Base-by-base conservation (phyloP, 495 filamentous ascomycete species). In the Rhypophila decipiens region DNA sequence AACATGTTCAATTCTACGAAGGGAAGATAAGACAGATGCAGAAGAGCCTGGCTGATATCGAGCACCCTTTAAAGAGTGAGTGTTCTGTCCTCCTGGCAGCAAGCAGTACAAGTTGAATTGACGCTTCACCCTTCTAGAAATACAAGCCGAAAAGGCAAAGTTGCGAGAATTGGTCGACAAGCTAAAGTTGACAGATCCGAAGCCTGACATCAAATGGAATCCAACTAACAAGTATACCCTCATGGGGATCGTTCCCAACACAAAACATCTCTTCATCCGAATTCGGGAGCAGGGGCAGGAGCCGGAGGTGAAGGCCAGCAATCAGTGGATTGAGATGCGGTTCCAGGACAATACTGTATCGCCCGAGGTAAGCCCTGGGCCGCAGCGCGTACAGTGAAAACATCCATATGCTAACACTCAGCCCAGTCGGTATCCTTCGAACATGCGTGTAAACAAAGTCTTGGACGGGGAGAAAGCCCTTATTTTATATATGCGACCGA, bases 401-500 rank as follows among this genome's bases (percentile, higher is more conserved):
- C n/a, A n/a, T n/a, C n/a, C n/a, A n/a, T n/a, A n/a, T n/a, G n/a
- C n/a, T n/a, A n/a, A n/a, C n/a, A n/a, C n/a, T n/a, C n/a, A n/a
- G n/a, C n/a, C n/a, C n/a, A n/a, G n/a, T n/a, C n/a, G n/a, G n/a
- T n/a, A n/a, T n/a, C 29, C 29, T 33, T 8, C 13, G 13, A 33
- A 8, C 8, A 33, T 13, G 29, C 29, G 13, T 23, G 21, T 1
- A 2, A 5, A n/a, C 59, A 64, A 24, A 61, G 64, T 4, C 68
- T 64, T 39, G 61, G 59, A 0, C 55, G 51, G 5, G 53, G 54
- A 10, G 56, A 52, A 24, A 48, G 46, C 8, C 69, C 70, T 1
- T 53, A 71, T n/a, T 44, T 74, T 5, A 52, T 76, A 4, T 76
- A 69, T 42, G 70, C 72, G 9, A 59, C 63, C 1, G 68, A 72